These are phyloP conservation scores for Sphaerobolus stellatus DNA, from an alignment of 1,284 basidiomycete species.

Conservation along the genomic window DNA sequence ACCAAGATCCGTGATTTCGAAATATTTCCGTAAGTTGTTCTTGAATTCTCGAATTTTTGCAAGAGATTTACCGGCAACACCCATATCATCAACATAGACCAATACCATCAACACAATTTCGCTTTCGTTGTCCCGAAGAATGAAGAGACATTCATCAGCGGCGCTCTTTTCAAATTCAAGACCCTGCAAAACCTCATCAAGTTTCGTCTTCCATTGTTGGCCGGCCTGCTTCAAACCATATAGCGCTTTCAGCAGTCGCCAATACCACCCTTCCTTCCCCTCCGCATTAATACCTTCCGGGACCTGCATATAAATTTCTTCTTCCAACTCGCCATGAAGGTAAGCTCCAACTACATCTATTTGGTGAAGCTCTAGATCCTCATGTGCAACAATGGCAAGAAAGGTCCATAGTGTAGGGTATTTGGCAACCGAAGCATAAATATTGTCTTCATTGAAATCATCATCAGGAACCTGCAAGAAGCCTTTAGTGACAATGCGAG, in stretches of 20 bases:
- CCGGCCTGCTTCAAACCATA: conserved; percentile 43
- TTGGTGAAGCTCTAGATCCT: conserved; percentile 32
- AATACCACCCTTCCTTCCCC: conserved; percentile 1
- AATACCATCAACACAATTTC: conserved; percentile 15
- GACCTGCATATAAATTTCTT: conserved; percentile 34
- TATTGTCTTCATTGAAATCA: conserved; percentile 39
- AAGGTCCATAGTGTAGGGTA: conserved; percentile 37
- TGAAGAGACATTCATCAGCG: conserved; percentile 25
- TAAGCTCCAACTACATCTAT: conserved; percentile 40
- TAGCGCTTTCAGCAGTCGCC: conserved; percentile 23
- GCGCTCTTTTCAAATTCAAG: conserved; percentile 23
- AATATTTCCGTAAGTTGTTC: conserved; percentile 6
- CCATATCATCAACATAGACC: conserved; percentile 39
- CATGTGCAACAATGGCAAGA: conserved; percentile 30
- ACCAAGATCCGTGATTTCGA: conserved; percentile 23
- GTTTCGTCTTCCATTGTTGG: conserved; percentile 31
- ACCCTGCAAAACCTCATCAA: conserved; percentile 21
- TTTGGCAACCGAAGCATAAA: conserved; percentile 39
- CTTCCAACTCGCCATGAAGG: conserved; percentile 35
- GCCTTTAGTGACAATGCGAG: conserved; percentile 39
- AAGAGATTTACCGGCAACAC: conserved; percentile 28
- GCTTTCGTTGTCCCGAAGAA: neutral
- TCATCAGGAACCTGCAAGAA: conserved; percentile 39
- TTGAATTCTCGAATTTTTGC: conserved; percentile 12
- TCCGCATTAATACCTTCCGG: conserved; percentile 1